Evolutionary conservation across 2,329 filamentous ascomycete genomes (phyloP), one percentile per base, ranked within the genome.

Genomic region (Xylaria sp.): DNA sequence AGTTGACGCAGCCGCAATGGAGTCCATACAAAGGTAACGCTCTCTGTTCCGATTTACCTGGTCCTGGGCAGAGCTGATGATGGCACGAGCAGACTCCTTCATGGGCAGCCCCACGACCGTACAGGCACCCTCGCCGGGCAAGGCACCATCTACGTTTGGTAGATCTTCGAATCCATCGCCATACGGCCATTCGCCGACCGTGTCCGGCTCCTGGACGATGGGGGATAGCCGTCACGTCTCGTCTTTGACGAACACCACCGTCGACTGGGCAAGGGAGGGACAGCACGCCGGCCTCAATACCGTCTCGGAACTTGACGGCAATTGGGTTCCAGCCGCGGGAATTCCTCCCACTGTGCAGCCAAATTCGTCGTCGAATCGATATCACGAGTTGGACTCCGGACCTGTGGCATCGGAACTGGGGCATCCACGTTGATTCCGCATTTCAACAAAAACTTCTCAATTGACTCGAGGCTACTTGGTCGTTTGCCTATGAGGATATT

Each of bases 1-100:
- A 43, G 8, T 29, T 29, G 2, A n/a, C 48, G 9, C 51, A 37
- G 7, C 44, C 54, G 20, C 52, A 54, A 1, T 60, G 54, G 54
- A 60, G 60, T 41, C 62, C 56, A 40, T 61, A 54, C 38, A 57
- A 57, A 19, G 54, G 62, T 60, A 1, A 43, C 26, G 8, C 16
- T 18, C 19, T 20, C 6, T 1, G 7, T 20, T 26, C 26, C 2
- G 11, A 20, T 4, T 7, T 1, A 42, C 1, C n/a, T 16, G 16
- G 9, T 34, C 44, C 29, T 17, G n/a, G n/a, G 9, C 38, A 17
- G 8, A 24, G 34, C 20, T 21, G 19, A 18, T 40, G 6, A 34
- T 38, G 19, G 44, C 34, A 7, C 20, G 7, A n/a, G 26, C n/a
- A 63, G 58, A 61, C 17, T 44, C 54, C 11, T 53, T 50, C 44